Evolutionary conservation across 2,329 filamentous ascomycete species (phyloP).

Genomic region (Cephalotrichum gorgonifer): DNA sequence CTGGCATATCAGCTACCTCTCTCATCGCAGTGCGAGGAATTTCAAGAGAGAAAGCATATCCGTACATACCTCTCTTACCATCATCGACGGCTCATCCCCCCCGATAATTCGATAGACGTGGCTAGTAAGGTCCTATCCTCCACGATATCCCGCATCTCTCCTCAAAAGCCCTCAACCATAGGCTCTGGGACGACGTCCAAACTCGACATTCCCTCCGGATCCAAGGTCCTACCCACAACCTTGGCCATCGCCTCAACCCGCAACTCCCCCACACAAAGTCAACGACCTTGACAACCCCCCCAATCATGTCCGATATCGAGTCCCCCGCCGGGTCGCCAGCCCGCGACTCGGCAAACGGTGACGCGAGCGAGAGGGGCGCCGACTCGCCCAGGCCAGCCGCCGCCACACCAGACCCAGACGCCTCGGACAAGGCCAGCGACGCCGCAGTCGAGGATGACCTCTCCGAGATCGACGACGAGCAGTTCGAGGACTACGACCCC

Average conservation of each 20-base stretch:
- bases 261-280: neutral
- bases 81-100: too few species aligned
- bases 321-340: constrained; percentile 28
- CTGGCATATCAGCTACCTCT: too few species aligned
- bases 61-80: too few species aligned
- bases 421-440: constrained; percentile 18
- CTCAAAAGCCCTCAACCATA: too few species aligned
- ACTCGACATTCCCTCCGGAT: too few species aligned
- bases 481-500: constrained; percentile 61
- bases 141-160: too few species aligned
- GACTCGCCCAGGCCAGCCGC: constrained; percentile 28
- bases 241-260: neutral
- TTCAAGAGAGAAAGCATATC: neutral
- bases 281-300: too few species aligned
- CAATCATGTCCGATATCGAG: constrained; percentile 34
- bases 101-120: too few species aligned
- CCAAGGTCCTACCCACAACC: neutral
- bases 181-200: too few species aligned
- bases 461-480: constrained; percentile 59
- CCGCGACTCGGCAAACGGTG: constrained; percentile 6
- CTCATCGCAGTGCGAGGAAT: too few species aligned
- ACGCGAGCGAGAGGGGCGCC: constrained; percentile 10
- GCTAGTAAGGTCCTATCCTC: too few species aligned
- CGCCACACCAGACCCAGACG: constrained; percentile 28
- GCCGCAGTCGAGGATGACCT: constrained; percentile 32